Evolutionary conservation across 2,329 filamentous ascomycete species (phyloP).

Genomic region (Botrytis deweyae): DNA sequence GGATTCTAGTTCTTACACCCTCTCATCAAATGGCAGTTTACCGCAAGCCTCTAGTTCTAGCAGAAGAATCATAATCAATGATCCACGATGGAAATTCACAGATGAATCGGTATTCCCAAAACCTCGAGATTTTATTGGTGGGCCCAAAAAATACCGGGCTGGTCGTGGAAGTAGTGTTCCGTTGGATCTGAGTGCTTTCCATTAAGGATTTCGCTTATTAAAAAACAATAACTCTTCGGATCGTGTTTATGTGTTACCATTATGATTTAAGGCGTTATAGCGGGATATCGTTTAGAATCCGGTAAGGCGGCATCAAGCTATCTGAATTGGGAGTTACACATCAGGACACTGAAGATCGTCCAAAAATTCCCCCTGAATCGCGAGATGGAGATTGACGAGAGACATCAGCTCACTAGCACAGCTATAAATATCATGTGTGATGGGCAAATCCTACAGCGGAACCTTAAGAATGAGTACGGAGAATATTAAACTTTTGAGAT

Average conservation of each 20-base stretch:
- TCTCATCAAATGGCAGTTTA: conserved; percentile 59
- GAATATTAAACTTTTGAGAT: not conserved
- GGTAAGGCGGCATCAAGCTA: conserved; percentile 15
- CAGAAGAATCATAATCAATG: conserved; percentile 62
- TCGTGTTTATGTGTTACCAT: conserved; percentile 14
- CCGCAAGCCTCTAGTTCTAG: conserved; percentile 49
- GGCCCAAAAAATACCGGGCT: conserved; percentile 77
- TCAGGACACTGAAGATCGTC: not conserved
- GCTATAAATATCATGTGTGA: not conserved
- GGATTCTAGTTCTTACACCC: conserved; percentile 74
- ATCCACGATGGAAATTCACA: conserved; percentile 83
- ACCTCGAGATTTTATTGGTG: conserved; percentile 76
- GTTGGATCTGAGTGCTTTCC: conserved; percentile 66
- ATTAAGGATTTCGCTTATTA: conserved; percentile 26
- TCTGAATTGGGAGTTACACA: conserved; percentile 16
- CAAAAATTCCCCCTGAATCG: not conserved
- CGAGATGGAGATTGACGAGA: not conserved
- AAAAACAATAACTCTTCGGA: conserved; percentile 6
- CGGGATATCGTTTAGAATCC: conserved; percentile 15
- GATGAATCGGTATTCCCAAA: conserved; percentile 79
- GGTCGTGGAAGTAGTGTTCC: conserved; percentile 93
- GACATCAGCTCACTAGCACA: not conserved
- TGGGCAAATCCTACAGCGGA: not conserved
- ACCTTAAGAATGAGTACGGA: not conserved
- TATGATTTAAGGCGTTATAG: conserved; percentile 23